phyloP scores from a whole-genome alignment of 2,329 filamentous ascomycete genomes.

The Byssochlamys sp. region DNA sequence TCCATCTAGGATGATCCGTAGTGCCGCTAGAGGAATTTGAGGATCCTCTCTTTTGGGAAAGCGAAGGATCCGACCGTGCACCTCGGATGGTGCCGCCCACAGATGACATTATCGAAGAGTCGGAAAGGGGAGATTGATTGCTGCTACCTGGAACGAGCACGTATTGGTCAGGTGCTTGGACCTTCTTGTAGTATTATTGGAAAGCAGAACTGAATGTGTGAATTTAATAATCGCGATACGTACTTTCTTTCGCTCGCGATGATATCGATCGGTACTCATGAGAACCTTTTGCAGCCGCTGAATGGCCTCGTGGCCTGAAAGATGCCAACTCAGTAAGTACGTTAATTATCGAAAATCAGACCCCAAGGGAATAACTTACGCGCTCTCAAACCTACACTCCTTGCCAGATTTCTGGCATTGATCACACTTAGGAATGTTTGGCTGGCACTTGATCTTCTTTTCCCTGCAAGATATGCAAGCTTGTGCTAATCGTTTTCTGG shows the following conservation, averaged over 20 bases:
- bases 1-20: neutral
- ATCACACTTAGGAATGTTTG: constrained; percentile 73
- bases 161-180: constrained; percentile 14
- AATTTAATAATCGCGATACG: constrained; percentile 5
- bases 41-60: neutral
- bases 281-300: constrained; percentile 16
- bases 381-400: constrained; percentile 74
- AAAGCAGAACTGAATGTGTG: constrained; percentile 4
- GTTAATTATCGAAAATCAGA: constrained; percentile 2
- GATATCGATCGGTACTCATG: constrained; percentile 10
- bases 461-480: constrained; percentile 88
- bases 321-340: constrained; percentile 4
- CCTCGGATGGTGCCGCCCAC: neutral
- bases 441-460: constrained; percentile 96
- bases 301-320: constrained; percentile 25
- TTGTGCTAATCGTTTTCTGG: constrained; percentile 79
- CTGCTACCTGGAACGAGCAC: neutral
- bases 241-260: constrained; percentile 15
- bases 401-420: constrained; percentile 88
- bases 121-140: neutral
- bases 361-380: constrained; percentile 48
- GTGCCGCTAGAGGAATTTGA: neutral
- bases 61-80: neutral
- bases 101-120: neutral
- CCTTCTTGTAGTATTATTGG: neutral